Evolutionary conservation across 225 moss, liverwort and hornwort species (phyloP).

Genomic region (Ulota crispa): DNA sequence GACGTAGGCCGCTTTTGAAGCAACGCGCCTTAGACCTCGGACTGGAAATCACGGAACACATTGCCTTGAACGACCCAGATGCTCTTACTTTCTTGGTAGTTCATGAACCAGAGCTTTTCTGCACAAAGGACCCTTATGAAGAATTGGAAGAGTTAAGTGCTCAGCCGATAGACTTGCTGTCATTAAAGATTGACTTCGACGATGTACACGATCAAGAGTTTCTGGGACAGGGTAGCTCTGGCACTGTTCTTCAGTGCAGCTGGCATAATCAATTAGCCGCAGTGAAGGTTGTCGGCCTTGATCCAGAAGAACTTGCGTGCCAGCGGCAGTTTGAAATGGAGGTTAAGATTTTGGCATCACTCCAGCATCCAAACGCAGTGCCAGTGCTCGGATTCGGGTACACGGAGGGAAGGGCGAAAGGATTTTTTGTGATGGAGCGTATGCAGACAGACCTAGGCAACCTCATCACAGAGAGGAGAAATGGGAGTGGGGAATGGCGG

Average conservation of each 20-base stretch:
- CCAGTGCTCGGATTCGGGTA: slow-evolving; percentile 1
- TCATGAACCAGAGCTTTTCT: accelerated
- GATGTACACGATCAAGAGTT: neutral
- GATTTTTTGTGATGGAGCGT: slow-evolving; percentile 15
- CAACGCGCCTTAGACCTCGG: neutral
- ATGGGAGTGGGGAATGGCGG: neutral
- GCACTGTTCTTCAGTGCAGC: neutral
- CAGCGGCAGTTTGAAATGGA: neutral
- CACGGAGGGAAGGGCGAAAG: neutral
- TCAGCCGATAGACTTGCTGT: neutral
- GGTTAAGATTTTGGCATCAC: neutral
- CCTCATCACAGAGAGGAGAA: neutral
- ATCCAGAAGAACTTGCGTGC: neutral
- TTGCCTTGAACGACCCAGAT: neutral
- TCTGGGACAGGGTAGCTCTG: accelerated
- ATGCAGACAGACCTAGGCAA: neutral
- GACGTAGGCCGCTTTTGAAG: neutral
- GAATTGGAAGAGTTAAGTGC: neutral
- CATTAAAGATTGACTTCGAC: neutral
- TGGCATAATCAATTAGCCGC: neutral
- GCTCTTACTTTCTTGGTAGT: neutral
- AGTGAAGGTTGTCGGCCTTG: neutral
- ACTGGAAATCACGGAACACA: neutral
- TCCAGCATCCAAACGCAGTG: slow-evolving; percentile 3
- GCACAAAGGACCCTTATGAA: neutral